Base-by-base conservation (phyloP, 2,329 filamentous ascomycete genomes). In the Aspergillus nomiae region DNA sequence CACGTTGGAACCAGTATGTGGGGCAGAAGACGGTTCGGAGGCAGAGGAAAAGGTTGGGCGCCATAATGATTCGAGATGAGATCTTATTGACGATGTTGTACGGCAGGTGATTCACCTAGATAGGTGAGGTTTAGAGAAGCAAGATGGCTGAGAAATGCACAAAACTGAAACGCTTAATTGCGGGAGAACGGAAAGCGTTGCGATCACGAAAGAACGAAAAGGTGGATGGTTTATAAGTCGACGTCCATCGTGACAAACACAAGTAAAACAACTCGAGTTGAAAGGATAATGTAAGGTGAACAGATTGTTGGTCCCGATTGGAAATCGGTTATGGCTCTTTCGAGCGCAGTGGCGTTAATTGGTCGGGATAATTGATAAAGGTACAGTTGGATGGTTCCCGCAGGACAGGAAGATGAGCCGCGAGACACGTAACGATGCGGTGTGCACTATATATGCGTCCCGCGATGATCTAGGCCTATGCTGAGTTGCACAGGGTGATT, bases 31-130 rank as follows among this genome's bases (percentile, higher is more conserved):
- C 72, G 58, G 76, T 80, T 60, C 82, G 81, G n/a, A 81, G 76
- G 57, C 80, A 82, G 70, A 84, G 69, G 60, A 83, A 82, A 56
- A 83, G 78, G 69, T 84, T 84, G 65, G 82, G 82, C 48, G 82
- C 79, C 82, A 84, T 84, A 63, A 60, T 67, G 45, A 60, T 10
- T 59, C 8, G 28, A 54, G 48, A 26, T 24, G 45, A 30, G 24
- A 26, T 32, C n/a, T 53, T 19, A 28, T 32, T 32, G n/a, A 53
- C 11, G 50, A 53, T 53, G 30, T 34, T 28, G 55, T 59, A 55
- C 56, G 45, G 34, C 51, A 38, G 21, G 48, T 50, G 30, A 24
- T 50, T 50, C 46, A 50, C 36, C 36, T 43, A 54, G 61, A 50
- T 34, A 38, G 54, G 34, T 48, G 58, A 50, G 56, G 59, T 64